A percentile compares a stretch with the other conserved stretches of the same genome.
These are phyloP conservation scores for Plenodomus tracheiphilus DNA, from an alignment of 2,329 filamentous ascomycete genomes.

Conservation along the genomic window DNA sequence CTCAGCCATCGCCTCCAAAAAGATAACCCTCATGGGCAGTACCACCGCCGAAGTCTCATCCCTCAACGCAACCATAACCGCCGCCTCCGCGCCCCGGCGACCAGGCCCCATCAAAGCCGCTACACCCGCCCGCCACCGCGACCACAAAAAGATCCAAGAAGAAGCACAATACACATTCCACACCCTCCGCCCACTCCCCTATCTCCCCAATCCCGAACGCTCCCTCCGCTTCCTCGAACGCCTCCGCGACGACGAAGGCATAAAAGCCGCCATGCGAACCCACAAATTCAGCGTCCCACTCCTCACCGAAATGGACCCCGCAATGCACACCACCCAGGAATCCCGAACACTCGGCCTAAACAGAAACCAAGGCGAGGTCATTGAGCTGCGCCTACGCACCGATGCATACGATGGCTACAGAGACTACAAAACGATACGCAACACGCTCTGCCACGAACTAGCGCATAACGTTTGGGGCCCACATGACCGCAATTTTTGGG, in stretches of 20 bases:
- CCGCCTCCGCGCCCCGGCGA: conserved; percentile 46
- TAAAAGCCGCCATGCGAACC: conserved; percentile 78
- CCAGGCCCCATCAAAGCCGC: conserved; percentile 47
- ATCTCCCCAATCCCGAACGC: conserved; percentile 75
- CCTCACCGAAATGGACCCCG: conserved; percentile 94
- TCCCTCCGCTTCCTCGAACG: conserved; percentile 73
- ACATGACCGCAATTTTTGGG: conserved; percentile 89
- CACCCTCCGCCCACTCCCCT: conserved; percentile 71
- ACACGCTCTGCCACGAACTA: conserved; percentile 92
- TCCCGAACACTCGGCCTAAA: conserved; percentile 84
- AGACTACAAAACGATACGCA: conserved; percentile 88
- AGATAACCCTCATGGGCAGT: conserved; percentile 68
- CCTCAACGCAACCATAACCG: conserved; percentile 48
- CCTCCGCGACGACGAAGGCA: conserved; percentile 80
- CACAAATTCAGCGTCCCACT: conserved; percentile 84
- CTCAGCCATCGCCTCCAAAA: conserved; percentile 57
- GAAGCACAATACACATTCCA: conserved; percentile 79
- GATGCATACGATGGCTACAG: conserved; percentile 93
- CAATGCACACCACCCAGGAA: conserved; percentile 80
- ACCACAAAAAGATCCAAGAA: conserved; percentile 56
- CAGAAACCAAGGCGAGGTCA: conserved; percentile 82
- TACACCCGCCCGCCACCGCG: conserved; percentile 45
- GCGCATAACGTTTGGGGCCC: conserved; percentile 86
- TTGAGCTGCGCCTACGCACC: conserved; percentile 87
- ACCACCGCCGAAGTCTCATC: conserved; percentile 63